A percentile compares a stretch with the other conserved stretches of the same genome.
phyloP scores from a whole-genome alignment of 306 rosid genomes.

The Castanea sativa region DNA sequence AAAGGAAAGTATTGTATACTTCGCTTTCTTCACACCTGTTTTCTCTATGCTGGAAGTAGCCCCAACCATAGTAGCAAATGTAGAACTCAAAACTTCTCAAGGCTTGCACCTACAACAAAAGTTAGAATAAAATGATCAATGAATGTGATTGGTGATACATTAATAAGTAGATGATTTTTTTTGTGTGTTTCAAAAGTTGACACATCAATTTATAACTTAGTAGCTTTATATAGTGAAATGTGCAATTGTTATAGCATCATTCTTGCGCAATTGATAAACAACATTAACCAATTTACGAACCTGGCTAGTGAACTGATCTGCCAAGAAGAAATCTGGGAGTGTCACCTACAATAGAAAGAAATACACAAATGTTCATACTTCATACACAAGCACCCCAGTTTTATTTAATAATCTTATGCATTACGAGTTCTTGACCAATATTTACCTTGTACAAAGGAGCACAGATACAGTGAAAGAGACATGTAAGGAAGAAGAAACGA shows the following conservation, averaged over 20 bases:
- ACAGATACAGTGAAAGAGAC: constrained; percentile 46
- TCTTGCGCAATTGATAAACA: too few relatives aligned
- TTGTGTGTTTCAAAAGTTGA: too few relatives aligned
- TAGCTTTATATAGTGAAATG: too few relatives aligned
- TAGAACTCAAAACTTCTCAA: constrained; percentile 64
- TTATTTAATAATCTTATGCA: too few relatives aligned
- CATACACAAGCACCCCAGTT: not conserved
- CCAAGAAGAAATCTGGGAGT: constrained; percentile 76
- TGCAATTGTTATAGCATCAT: too few relatives aligned
- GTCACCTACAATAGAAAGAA: constrained; percentile 43
- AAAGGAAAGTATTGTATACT: constrained; percentile 44
- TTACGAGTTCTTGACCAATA: not conserved
- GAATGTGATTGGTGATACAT: too few relatives aligned
- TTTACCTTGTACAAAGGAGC: constrained; percentile 68
- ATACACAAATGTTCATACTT: not conserved
- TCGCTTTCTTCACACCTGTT: constrained; percentile 30
- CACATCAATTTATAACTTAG: too few relatives aligned
- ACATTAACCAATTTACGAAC: constrained; percentile 16
- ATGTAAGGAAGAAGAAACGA: constrained; percentile 51
- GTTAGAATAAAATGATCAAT: not conserved
- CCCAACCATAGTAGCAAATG: constrained; percentile 70
- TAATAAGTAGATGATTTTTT: too few relatives aligned
- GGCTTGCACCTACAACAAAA: constrained; percentile 57
- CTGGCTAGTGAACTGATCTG: constrained; percentile 78
- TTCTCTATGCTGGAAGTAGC: constrained; percentile 48